These are phyloP conservation scores for Citrus sinensis DNA, from an alignment of 345 rosid genomes.

Conservation along the genomic window DNA sequence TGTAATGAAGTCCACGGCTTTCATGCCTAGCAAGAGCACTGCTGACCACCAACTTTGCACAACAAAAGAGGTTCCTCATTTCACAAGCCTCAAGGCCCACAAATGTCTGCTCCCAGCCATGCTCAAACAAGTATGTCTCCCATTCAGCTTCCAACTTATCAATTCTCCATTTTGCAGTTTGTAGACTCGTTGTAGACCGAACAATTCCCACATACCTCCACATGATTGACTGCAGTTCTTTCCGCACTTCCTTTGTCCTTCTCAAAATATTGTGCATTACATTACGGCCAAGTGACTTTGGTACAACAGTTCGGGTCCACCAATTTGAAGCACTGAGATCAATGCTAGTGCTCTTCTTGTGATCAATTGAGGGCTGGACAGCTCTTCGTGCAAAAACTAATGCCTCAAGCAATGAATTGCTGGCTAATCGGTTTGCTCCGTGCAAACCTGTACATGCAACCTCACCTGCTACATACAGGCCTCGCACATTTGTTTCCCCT, in stretches of 20 bases:
- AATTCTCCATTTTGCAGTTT: slow-evolving; percentile 54
- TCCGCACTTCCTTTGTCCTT: slow-evolving; percentile 59
- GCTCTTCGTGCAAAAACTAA: slow-evolving; percentile 92
- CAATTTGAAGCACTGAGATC: slow-evolving; percentile 37
- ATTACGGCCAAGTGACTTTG: slow-evolving; percentile 40
- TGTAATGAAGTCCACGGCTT: slow-evolving; percentile 96
- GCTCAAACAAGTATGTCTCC: slow-evolving; percentile 76
- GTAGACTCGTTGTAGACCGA: slow-evolving; percentile 70
- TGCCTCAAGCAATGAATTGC: slow-evolving; percentile 96
- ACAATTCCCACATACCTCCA: slow-evolving; percentile 92
- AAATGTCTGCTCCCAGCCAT: slow-evolving; percentile 83
- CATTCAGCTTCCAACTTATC: slow-evolving; percentile 63
- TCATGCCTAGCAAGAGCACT: slow-evolving; percentile 91
- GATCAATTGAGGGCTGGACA: slow-evolving; percentile 75
- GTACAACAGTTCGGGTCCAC: slow-evolving; percentile 74
- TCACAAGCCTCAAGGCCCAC: slow-evolving; percentile 88
- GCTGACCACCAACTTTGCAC: slow-evolving; percentile 89
- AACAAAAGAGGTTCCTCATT: slow-evolving; percentile 91
- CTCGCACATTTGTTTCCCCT: slow-evolving; percentile 86
- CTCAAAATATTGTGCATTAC: slow-evolving; percentile 41
- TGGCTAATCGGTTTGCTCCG: slow-evolving; percentile 95
- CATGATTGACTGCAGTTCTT: slow-evolving; percentile 81
- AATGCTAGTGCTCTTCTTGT: slow-evolving; percentile 56
- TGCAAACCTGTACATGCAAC: slow-evolving; percentile 97
- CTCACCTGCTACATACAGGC: slow-evolving; percentile 95